Evolutionary conservation across 306 rosid species (phyloP).

Genomic region (Styphnolobium japonicum): DNA sequence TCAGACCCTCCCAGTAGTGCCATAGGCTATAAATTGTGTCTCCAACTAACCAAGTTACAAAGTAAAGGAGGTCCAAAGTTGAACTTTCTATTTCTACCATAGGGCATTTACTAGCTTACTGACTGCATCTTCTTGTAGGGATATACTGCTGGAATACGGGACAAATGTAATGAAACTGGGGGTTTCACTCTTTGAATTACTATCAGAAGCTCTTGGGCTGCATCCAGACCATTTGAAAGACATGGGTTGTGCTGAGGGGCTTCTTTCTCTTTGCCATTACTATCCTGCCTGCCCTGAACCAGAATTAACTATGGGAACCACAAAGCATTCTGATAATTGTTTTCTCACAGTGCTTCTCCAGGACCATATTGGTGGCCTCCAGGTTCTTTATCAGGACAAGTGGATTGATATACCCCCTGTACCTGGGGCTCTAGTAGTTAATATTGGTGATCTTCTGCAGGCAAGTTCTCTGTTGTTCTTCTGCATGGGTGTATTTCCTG

Average conservation of each 20-base stretch:
- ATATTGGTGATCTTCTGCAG: conserved; percentile 31
- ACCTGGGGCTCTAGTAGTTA: conserved; percentile 25
- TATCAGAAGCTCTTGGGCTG: conserved; percentile 35
- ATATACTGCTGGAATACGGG: conserved; percentile 25
- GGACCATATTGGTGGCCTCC: conserved; percentile 38
- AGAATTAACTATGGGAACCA: conserved; percentile 30
- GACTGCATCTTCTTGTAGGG: conserved; percentile 18
- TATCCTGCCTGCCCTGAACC: conserved; percentile 35
- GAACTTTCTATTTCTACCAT: neutral
- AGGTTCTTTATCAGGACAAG: conserved; percentile 16
- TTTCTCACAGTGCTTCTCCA: conserved; percentile 32
- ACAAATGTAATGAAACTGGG: conserved; percentile 12
- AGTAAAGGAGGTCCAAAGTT: neutral
- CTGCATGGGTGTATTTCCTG: neutral
- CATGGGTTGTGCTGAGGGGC: conserved; percentile 20
- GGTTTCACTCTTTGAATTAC: conserved; percentile 16
- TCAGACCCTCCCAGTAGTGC: neutral
- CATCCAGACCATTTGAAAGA: conserved; percentile 18
- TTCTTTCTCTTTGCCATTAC: conserved; percentile 14
- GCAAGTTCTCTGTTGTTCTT: neutral
- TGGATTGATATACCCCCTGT: conserved; percentile 18
- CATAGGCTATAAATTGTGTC: neutral
- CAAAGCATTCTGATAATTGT: conserved; percentile 23
- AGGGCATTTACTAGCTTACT: neutral
- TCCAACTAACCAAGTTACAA: neutral